Base-by-base conservation (phyloP, 345 rosid species). In the Pugionium cornutum region DNA sequence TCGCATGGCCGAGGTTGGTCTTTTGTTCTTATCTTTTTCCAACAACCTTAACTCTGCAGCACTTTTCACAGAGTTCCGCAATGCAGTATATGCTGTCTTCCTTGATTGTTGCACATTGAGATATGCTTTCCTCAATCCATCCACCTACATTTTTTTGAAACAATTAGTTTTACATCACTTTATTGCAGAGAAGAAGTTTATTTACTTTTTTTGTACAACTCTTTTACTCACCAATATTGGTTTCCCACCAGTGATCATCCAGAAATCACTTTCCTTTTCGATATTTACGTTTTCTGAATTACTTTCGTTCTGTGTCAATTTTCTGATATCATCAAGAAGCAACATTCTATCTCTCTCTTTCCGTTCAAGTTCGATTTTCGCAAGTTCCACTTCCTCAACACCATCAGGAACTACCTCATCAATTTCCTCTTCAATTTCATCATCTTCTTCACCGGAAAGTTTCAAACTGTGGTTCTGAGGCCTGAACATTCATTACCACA, bases 1-100 rank as follows among this genome's bases (percentile, higher is more conserved):
- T 28, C 95, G 96, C 99, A 94, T 94, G 35, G 99, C 99, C 76
- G 79, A 90, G 41, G 99, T 90, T 44, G 99, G 97, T 58, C 96
- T 86, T 77, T 90, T 94, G 81, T 84, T 94, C 77, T 92, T 92
- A 77, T 94, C 96, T 82, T 94, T 94, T 79, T 88, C 97, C 88
- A 77, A 80, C 58, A 94, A 68, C 45, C 92, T 81, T 55, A 81
- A 64, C 75, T 94, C 97, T 47, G 96, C 97, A 33, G 99, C 91
- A 55, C 84, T 88, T 81, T 94, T 95, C 69, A 94, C 76, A 43
- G 85, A 83, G 53, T 61, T 48, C 72, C 96, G 77, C 62, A 94
- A 76, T 25, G 84, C 81, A n/a, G 79, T 76, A 76, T 89, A 94
- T 56, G 97, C 96, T 8, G 66, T 79, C 74, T 90, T 94, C 78